These are phyloP conservation scores for Apiotrichum laibachii DNA, from an alignment of 1,284 basidiomycete species.

Conservation along the genomic window DNA sequence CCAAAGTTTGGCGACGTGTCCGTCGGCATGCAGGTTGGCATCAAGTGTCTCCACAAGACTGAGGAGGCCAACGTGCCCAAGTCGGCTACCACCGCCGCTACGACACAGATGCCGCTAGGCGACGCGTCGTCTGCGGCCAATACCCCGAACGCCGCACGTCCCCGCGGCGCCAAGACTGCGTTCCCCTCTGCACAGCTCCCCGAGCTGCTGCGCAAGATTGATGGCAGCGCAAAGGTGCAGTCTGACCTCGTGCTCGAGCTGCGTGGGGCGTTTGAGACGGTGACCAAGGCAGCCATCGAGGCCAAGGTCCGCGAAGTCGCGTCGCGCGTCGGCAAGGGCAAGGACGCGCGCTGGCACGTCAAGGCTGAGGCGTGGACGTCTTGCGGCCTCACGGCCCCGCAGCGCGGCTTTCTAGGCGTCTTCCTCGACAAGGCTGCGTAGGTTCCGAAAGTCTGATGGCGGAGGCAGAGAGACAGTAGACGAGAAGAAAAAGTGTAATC, in stretches of 20 bases:
- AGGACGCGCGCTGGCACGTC: constrained; percentile 43
- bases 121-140: constrained; percentile 20
- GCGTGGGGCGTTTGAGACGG: constrained; percentile 36
- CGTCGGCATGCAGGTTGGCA: constrained; percentile 31
- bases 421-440: background rate
- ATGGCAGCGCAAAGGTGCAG: constrained; percentile 41
- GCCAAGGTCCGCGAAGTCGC: constrained; percentile 47
- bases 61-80: constrained; percentile 18
- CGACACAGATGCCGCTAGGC: constrained; percentile 19
- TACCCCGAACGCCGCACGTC: background rate
- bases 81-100: constrained; percentile 3
- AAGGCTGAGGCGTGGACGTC: constrained; percentile 30
- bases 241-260: constrained; percentile 40
- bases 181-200: constrained; percentile 40
- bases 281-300: constrained; percentile 50
- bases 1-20: constrained; percentile 30
- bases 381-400: constrained; percentile 7
- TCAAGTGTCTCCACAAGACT: constrained; percentile 32
- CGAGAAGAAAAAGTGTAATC: background rate
- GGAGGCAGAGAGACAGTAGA: background rate
- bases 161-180: constrained; percentile 28
- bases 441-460: background rate
- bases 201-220: constrained; percentile 38
- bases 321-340: constrained; percentile 37
- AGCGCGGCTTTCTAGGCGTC: background rate